phyloP scores from a whole-genome alignment of 441 rosid genomes.

The Capsella rubella region DNA sequence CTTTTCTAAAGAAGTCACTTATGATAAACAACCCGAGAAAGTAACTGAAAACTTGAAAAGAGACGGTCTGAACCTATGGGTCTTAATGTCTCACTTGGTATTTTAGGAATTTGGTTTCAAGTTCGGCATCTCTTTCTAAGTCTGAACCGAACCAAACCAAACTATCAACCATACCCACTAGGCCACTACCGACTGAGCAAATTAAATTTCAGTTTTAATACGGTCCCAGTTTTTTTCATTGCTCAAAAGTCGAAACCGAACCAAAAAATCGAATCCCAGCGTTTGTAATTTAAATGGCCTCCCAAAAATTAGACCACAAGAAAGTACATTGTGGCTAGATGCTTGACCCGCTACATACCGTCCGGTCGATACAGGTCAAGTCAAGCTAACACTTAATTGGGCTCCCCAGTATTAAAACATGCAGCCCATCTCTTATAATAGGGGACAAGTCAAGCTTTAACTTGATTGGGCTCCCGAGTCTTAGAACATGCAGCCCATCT shows the following conservation, averaged over 20 bases:
- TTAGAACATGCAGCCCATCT: no score
- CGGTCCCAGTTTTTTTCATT: background rate
- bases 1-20: background rate
- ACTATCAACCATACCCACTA: background rate
- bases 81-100: background rate
- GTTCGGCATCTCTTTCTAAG: background rate
- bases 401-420: no score
- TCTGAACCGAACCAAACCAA: constrained; percentile 5
- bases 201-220: background rate
- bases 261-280: background rate
- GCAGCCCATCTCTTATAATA: no score
- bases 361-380: background rate
- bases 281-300: background rate
- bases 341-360: background rate
- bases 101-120: background rate
- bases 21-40: no score
- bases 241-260: background rate
- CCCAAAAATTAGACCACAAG: background rate
- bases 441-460: background rate
- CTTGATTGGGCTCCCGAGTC: no score
- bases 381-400: no score
- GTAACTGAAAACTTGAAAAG: background rate
- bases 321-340: background rate
- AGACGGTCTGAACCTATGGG: background rate
- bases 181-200: background rate